Evolutionary conservation across 1,284 basidiomycete genomes (phyloP).

Genomic region (Leccinum subrobustum): DNA sequence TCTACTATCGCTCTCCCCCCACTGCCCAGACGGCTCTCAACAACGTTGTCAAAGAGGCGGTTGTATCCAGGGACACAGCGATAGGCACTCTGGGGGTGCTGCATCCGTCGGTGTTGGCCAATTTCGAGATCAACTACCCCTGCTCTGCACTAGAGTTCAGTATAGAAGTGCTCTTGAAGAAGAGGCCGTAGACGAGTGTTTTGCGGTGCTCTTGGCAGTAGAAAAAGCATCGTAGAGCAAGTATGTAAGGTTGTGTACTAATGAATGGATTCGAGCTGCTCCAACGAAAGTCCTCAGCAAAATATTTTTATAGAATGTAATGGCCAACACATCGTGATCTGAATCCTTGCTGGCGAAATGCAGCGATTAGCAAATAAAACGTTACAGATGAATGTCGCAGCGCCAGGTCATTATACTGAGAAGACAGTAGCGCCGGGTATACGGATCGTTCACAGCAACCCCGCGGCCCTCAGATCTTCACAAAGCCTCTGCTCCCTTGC

Average conservation of each 20-base stretch:
- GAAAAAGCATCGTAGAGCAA: neutral
- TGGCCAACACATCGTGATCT: constrained; percentile 7
- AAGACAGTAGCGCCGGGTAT: constrained; percentile 3
- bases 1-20: constrained; percentile 76
- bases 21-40: constrained; percentile 8
- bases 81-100: constrained; percentile 88
- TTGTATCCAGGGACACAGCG: constrained; percentile 50
- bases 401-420: neutral
- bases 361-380: constrained; percentile 23
- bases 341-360: neutral
- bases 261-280: constrained; percentile 1
- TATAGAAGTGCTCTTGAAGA: constrained; percentile 89
- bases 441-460: constrained; percentile 46
- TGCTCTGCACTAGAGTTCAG: constrained; percentile 95
- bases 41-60: constrained; percentile 24
- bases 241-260: neutral
- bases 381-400: constrained; percentile 7
- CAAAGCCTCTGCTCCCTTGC: constrained; percentile 44
- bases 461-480: constrained; percentile 30
- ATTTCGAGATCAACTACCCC: constrained; percentile 94
- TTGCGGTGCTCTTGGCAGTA: neutral
- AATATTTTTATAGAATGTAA: constrained; percentile 16
- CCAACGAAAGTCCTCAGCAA: neutral
- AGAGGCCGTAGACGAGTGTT: constrained; percentile 43
- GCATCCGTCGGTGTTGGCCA: constrained; percentile 87